Conservation (phyloP, 495 filamentous ascomycete genomes). For the Podospora sp. region DNA sequence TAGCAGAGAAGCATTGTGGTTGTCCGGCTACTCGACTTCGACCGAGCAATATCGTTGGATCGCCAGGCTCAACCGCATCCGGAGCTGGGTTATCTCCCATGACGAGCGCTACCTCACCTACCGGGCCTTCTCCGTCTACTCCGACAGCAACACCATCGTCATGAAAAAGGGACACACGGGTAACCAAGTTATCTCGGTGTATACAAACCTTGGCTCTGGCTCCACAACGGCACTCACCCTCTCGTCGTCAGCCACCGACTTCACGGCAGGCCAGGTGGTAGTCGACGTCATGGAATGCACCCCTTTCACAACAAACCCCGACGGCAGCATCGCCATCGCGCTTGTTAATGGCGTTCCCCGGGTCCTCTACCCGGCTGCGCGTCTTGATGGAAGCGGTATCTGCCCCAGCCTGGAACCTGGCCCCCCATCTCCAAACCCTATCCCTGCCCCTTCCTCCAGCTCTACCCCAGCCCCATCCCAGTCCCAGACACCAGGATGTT, state of each 20-base stretch:
- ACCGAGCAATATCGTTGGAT: slow-evolving; percentile 64
- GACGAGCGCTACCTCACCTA: slow-evolving; percentile 54
- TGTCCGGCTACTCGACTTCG: slow-evolving; percentile 61
- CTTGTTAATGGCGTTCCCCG: slow-evolving; percentile 55
- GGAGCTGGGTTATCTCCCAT: slow-evolving; percentile 55
- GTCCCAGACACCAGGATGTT: background rate
- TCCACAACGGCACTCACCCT: slow-evolving; percentile 55
- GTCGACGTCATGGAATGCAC: slow-evolving; percentile 57
- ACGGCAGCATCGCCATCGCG: slow-evolving; percentile 48
- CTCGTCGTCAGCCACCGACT: slow-evolving; percentile 39
- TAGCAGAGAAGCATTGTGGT: slow-evolving; percentile 79
- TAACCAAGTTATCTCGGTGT: slow-evolving; percentile 59
- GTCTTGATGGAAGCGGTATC: slow-evolving; percentile 44
- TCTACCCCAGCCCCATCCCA: slow-evolving; percentile 36
- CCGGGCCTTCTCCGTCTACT: slow-evolving; percentile 58
- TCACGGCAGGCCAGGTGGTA: slow-evolving; percentile 42
- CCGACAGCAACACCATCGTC: slow-evolving; percentile 58
- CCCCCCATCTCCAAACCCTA: background rate
- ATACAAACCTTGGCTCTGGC: slow-evolving; percentile 59
- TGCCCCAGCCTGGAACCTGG: slow-evolving; percentile 31
- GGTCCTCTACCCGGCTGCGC: slow-evolving; percentile 48
- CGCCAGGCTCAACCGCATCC: slow-evolving; percentile 55
- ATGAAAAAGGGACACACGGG: slow-evolving; percentile 65
- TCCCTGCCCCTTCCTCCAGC: slow-evolving; percentile 30
- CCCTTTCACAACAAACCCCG: slow-evolving; percentile 43